Conservation (phyloP, 257 asterid species). For the Paraleonurus japonicus region DNA sequence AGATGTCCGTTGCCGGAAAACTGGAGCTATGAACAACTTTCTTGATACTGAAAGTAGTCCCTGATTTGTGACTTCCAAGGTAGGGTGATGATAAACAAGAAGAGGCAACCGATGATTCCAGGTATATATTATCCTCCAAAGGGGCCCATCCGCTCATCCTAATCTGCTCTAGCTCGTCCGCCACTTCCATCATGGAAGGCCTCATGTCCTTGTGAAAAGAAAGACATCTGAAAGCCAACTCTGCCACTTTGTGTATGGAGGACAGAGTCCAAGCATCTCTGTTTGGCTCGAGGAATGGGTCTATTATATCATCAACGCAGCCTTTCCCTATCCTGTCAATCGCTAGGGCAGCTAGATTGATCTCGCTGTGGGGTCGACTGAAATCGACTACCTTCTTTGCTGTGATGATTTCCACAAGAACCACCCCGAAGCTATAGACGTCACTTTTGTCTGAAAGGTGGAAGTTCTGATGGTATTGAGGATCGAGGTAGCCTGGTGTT, state of each 20-base stretch:
- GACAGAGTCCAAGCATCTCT: slow-evolving; percentile 79
- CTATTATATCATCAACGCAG: slow-evolving; percentile 63
- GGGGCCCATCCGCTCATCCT: slow-evolving; percentile 61
- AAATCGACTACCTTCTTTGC: slow-evolving; percentile 69
- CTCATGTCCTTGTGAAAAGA: slow-evolving; percentile 75
- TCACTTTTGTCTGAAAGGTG: slow-evolving; percentile 80
- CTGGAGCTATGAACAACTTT: slow-evolving; percentile 41
- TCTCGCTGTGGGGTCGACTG: slow-evolving; percentile 56
- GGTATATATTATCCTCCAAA: slow-evolving; percentile 44
- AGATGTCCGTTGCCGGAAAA: slow-evolving; percentile 37
- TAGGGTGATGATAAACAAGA: slow-evolving; percentile 55
- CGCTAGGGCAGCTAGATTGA: slow-evolving; percentile 72
- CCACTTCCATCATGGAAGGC: slow-evolving; percentile 81
- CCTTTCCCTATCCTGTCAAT: slow-evolving; percentile 69
- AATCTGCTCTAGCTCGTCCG: slow-evolving; percentile 69
- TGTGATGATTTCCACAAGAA: slow-evolving; percentile 65
- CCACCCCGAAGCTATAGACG: slow-evolving; percentile 77
- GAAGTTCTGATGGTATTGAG: slow-evolving; percentile 76
- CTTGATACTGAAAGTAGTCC: slow-evolving; percentile 33
- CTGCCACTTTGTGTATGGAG: slow-evolving; percentile 65
- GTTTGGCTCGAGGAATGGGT: slow-evolving; percentile 64
- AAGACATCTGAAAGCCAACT: slow-evolving; percentile 72
- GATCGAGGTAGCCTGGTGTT: slow-evolving; percentile 77
- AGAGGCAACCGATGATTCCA: slow-evolving; percentile 55
- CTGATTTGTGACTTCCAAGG: slow-evolving; percentile 49